A percentile compares a stretch with the other conserved stretches of the same genome.
Evolutionary conservation across 345 rosid species (phyloP).

Genomic region (Barbarea vulgaris): DNA sequence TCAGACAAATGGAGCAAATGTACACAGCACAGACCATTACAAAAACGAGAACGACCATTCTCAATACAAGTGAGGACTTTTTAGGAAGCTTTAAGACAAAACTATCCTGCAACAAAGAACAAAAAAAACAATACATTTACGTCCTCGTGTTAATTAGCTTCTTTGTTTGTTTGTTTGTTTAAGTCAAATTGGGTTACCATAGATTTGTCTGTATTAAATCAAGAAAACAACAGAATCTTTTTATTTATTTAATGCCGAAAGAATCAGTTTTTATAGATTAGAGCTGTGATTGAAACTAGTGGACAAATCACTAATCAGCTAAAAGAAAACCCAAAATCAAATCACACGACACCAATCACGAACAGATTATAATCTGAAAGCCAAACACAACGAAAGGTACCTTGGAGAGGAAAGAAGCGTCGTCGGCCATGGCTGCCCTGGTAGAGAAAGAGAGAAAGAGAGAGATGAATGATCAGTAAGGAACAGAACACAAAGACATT

Average conservation of each 20-base stretch:
- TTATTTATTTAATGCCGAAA: slow-evolving; percentile 12
- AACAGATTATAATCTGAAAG: slow-evolving; percentile 5
- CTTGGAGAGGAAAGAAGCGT: slow-evolving; percentile 66
- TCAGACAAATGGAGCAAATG: slow-evolving; percentile 71
- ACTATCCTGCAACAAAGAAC: slow-evolving; percentile 47
- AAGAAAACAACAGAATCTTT: background rate
- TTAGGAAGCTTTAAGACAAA: slow-evolving; percentile 62
- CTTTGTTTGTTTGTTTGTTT: background rate
- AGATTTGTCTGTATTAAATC: slow-evolving; percentile 26
- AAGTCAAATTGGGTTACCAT: background rate
- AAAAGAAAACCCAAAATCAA: slow-evolving; percentile 10
- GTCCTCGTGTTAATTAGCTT: background rate
- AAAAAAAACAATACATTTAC: background rate
- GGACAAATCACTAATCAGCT: slow-evolving; percentile 24
- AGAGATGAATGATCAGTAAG: slow-evolving; percentile 35
- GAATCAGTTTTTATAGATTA: slow-evolving; percentile 15
- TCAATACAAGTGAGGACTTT: slow-evolving; percentile 68
- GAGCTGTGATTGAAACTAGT: background rate
- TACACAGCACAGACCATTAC: slow-evolving; percentile 74
- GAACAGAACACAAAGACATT: slow-evolving; percentile 51
- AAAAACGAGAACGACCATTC: slow-evolving; percentile 73
- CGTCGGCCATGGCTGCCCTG: slow-evolving; percentile 61
- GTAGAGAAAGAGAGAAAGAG: slow-evolving; percentile 4
- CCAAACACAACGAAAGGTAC: slow-evolving; percentile 39
- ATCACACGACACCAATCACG: slow-evolving; percentile 39